Conservation (phyloP, 129 eudicot genomes). For the Centrapalus pauciflorus region DNA sequence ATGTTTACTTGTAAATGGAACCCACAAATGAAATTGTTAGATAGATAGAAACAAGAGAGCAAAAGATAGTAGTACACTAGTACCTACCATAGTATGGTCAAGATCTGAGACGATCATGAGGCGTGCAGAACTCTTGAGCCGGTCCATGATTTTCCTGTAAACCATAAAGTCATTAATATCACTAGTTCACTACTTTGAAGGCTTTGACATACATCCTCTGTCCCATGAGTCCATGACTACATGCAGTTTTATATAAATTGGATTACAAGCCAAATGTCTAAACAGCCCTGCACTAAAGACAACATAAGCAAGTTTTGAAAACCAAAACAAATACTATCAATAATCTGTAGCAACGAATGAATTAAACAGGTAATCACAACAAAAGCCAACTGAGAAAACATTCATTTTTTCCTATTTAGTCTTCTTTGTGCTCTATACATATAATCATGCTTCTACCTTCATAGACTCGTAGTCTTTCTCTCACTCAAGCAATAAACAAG, state of each 20-base stretch:
- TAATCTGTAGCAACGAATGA: not conserved
- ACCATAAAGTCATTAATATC: not conserved
- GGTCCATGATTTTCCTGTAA: constrained; percentile 60
- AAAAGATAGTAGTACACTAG: constrained; percentile 2
- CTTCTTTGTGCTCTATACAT: too few species aligned
- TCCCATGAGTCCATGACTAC: not conserved
- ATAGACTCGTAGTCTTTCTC: not conserved
- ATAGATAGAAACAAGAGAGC: not conserved
- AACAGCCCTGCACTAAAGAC: not conserved
- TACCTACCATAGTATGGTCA: constrained; percentile 85
- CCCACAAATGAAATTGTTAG: not conserved
- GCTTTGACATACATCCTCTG: not conserved
- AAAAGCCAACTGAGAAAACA: too few species aligned
- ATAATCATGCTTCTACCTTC: not conserved
- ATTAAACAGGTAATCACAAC: not conserved
- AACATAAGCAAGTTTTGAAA: not conserved
- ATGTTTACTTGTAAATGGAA: not conserved
- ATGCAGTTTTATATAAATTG: not conserved
- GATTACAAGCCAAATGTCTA: not conserved
- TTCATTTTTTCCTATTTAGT: too few species aligned
- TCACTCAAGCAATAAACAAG: not conserved
- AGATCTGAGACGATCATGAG: constrained; percentile 96
- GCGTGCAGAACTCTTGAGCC: constrained; percentile 49
- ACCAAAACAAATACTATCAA: not conserved
- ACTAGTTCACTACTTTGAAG: not conserved